A percentile compares a stretch with the other conserved stretches of the same genome.
Conservation (phyloP, 2,329 filamentous ascomycete genomes). For the Keithomyces neogunnii region DNA sequence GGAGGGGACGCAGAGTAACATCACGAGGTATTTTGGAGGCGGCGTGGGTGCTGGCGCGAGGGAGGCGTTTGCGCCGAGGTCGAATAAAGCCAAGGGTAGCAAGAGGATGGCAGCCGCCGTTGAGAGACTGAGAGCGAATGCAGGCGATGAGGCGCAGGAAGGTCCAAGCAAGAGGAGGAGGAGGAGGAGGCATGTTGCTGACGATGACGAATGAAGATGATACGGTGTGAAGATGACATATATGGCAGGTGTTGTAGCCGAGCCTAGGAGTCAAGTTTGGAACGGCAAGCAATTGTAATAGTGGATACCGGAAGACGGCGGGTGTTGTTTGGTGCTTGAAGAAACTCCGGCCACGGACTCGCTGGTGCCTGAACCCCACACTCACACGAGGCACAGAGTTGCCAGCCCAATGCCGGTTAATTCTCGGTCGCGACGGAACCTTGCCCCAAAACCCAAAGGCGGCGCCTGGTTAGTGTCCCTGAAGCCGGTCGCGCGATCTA, state of each 20-base stretch:
- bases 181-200: constrained; percentile 11
- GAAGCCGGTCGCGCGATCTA: constrained; percentile 4
- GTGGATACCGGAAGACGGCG: too few relatives aligned
- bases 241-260: constrained; percentile 3
- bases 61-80: constrained; percentile 60
- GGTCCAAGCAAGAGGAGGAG: constrained; percentile 12
- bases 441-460: not conserved
- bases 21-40: constrained; percentile 85
- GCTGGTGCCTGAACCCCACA: too few relatives aligned
- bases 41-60: constrained; percentile 58
- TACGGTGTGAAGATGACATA: constrained; percentile 10
- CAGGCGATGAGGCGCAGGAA: constrained; percentile 9
- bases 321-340: too few relatives aligned
- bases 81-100: constrained; percentile 54
- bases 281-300: too few relatives aligned
- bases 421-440: too few relatives aligned
- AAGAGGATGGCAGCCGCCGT: constrained; percentile 71
- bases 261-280: too few relatives aligned
- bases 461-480: not conserved
- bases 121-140: constrained; percentile 47
- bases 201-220: not conserved
- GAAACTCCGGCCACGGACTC: too few relatives aligned
- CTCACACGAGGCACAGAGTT: too few relatives aligned
- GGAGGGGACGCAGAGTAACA: constrained; percentile 92
- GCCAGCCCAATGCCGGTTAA: too few relatives aligned